Evolutionary conservation across 305 asterid genomes (phyloP), one percentile per base, ranked within the genome.

Genomic region (Stenogyne calaminthoides): DNA sequence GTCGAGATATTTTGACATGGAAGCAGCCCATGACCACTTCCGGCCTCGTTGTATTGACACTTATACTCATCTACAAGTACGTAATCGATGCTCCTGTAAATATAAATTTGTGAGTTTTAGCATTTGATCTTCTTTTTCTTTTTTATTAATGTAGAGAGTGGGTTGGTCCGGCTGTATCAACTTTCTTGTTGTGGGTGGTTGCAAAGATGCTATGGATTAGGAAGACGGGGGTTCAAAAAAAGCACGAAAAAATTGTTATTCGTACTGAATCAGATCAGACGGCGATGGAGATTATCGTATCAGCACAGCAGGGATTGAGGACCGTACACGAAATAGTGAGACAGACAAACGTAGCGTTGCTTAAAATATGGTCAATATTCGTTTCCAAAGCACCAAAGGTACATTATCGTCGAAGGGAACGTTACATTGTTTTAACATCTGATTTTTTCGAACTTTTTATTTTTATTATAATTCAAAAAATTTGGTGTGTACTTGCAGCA

Each of bases 321-420:
- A 86, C 44, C 12, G 76, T 84, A 9, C 86, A 87, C 16, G 88
- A 85, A 37, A 58, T 85, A 29, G 83, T 94, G 84, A 89, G 77
- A 82, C 82, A 64, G 54, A 75, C 84, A 7, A 94, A 88, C 64
- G 76, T 94, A 67, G 76, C 90, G 16, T 69, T 89, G 22, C 84
- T 94, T 29, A 94, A 94, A 78, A 67, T 87, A 19, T 83, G 93
- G 91, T 91, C 97, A 1, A 76, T 94, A 49, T 40, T 88, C 47
- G 76, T 78, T 62, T 87, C 95, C 0, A 84, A 77, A 81, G 90
- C 97, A 76, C 97, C 96, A 22, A 89, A 83, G 97, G 98, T 93
- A 84, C 1, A 6, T 60, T 32, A 32, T 32, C 7, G 6, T 32
- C 7, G 36, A 5, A 32, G 3, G 36, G 36, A 32, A 32, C 7